phyloP scores from a whole-genome alignment of 2,329 filamentous ascomycete genomes.

The Mycosphaerelloides madeirae region DNA sequence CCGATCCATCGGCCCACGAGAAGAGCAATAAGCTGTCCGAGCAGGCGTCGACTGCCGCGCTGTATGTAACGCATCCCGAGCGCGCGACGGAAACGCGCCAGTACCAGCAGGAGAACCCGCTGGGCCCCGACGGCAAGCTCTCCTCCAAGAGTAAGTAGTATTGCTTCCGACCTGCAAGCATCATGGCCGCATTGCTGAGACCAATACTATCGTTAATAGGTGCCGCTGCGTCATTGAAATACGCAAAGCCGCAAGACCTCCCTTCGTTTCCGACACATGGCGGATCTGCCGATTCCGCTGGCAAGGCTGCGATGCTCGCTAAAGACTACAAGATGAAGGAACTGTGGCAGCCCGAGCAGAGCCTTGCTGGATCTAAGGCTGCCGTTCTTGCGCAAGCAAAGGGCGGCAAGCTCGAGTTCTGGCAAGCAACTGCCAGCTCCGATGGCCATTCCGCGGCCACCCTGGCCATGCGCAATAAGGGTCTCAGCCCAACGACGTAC shows the following conservation, averaged over 20 bases:
- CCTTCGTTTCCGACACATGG: slow-evolving; percentile 72
- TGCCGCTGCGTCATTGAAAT: slow-evolving; percentile 60
- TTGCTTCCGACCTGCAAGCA: neutral
- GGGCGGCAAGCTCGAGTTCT: slow-evolving; percentile 49
- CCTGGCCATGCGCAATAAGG: slow-evolving; percentile 58
- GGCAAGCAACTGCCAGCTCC: slow-evolving; percentile 47
- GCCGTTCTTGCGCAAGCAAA: slow-evolving; percentile 62
- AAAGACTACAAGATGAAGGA: slow-evolving; percentile 59
- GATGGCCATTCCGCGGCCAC: slow-evolving; percentile 65
- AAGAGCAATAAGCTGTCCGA: slow-evolving; percentile 40
- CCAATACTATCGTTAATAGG: slow-evolving; percentile 36
- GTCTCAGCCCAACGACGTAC: slow-evolving; percentile 42
- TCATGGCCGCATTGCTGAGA: neutral
- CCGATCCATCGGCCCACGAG: slow-evolving; percentile 44
- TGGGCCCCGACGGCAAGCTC: slow-evolving; percentile 52
- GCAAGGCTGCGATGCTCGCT: slow-evolving; percentile 55
- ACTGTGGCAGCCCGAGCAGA: slow-evolving; percentile 59
- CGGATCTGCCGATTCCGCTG: slow-evolving; percentile 61
- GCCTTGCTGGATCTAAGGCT: slow-evolving; percentile 66
- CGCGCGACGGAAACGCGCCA: slow-evolving; percentile 23
- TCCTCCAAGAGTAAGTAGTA: slow-evolving; percentile 52
- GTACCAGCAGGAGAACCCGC: slow-evolving; percentile 30
- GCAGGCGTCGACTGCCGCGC: slow-evolving; percentile 57
- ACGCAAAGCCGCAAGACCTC: slow-evolving; percentile 67
- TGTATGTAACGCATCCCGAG: slow-evolving; percentile 49